These are phyloP conservation scores for Astrocystis sublimbata DNA, from an alignment of 495 filamentous ascomycete species.

Conservation along the genomic window DNA sequence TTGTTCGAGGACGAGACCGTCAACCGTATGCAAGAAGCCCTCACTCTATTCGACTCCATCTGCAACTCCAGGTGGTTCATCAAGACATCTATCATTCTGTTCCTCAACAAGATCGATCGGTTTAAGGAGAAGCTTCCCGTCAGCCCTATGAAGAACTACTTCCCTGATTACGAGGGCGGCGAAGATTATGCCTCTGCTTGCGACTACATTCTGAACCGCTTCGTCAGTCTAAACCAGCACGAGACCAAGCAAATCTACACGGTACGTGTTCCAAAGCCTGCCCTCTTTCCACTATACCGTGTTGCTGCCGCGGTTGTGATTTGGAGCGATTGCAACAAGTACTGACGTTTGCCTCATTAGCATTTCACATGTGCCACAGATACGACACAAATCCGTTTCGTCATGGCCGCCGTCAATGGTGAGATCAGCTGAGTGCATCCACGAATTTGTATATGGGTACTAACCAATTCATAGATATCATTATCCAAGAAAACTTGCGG, in stretches of 20 bases:
- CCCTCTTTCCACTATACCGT: neutral
- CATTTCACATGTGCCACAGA: constrained; percentile 95
- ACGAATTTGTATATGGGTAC: neutral
- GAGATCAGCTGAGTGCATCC: constrained; percentile 42
- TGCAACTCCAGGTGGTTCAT: constrained; percentile 99
- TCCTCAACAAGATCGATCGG: constrained; percentile 99
- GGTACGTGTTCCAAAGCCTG: neutral
- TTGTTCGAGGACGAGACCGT: constrained; percentile 92
- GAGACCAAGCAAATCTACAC: constrained; percentile 99
- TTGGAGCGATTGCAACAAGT: neutral
- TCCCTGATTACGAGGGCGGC: constrained; percentile 97
- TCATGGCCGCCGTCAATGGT: constrained; percentile 99
- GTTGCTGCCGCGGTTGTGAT: too few relatives aligned
- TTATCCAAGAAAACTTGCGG: constrained; percentile 99
- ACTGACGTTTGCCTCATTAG: constrained; percentile 2
- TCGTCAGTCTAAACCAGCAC: constrained; percentile 95
- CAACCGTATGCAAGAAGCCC: constrained; percentile 99
- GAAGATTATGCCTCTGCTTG: constrained; percentile 91
- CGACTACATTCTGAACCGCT: constrained; percentile 96
- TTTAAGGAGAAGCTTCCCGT: constrained; percentile 99
- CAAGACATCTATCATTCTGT: constrained; percentile 98
- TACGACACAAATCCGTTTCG: constrained; percentile 97
- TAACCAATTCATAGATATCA: constrained; percentile 71
- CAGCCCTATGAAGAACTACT: constrained; percentile 99
- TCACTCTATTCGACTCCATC: constrained; percentile 98